phyloP scores from a whole-genome alignment of 2,329 filamentous ascomycete species.

The Botrytis byssoidea region DNA sequence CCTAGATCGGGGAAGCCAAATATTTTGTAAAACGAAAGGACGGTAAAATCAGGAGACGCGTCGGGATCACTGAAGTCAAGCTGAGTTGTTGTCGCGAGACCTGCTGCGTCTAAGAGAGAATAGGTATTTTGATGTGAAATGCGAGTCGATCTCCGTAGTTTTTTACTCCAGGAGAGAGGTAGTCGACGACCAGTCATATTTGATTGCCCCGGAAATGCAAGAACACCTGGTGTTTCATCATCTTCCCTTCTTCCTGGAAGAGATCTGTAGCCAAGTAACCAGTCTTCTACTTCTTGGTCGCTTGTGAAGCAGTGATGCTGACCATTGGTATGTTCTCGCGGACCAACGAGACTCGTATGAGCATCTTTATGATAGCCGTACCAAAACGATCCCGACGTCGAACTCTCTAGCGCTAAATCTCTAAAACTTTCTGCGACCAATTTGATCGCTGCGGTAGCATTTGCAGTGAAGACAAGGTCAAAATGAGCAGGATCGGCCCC shows the following conservation, averaged over 20 bases:
- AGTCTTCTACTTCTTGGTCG: slow-evolving; percentile 61
- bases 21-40: slow-evolving; percentile 90
- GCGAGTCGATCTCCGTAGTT: slow-evolving; percentile 43
- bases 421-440: slow-evolving; percentile 75
- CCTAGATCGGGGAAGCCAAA: slow-evolving; percentile 93
- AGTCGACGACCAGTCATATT: slow-evolving; percentile 46
- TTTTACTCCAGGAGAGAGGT: slow-evolving; percentile 65
- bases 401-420: slow-evolving; percentile 61
- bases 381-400: slow-evolving; percentile 62
- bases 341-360: slow-evolving; percentile 84
- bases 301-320: slow-evolving; percentile 61
- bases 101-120: slow-evolving; percentile 82
- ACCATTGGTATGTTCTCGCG: slow-evolving; percentile 65
- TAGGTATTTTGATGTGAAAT: slow-evolving; percentile 45
- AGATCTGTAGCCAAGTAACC: slow-evolving; percentile 49
- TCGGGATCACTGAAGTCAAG: slow-evolving; percentile 65
- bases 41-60: slow-evolving; percentile 75
- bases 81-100: slow-evolving; percentile 71
- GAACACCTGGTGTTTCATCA: slow-evolving; percentile 46
- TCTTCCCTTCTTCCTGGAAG: slow-evolving; percentile 35
- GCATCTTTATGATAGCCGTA: slow-evolving; percentile 82
- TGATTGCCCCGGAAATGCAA: slow-evolving; percentile 80
- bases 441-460: slow-evolving; percentile 90
- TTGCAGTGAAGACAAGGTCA: slow-evolving; percentile 85
- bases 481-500: slow-evolving; percentile 77